Evolutionary conservation across 106 monocot genomes (phyloP), one percentile per base, ranked within the genome.

Genomic region (Allium fistulosum): DNA sequence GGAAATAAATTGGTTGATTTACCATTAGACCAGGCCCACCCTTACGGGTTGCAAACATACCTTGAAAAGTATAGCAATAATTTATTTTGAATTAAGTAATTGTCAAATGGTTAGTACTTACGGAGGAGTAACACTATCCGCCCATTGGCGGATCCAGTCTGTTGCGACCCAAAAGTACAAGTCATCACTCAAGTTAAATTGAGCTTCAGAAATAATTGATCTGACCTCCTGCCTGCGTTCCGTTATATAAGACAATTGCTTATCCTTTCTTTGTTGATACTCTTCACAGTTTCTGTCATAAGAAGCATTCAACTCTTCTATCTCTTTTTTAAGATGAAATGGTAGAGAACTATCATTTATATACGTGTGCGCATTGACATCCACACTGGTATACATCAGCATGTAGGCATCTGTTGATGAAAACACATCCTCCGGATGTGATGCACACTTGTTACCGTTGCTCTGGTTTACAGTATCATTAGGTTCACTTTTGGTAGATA

Each of bases 321-420:
- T 81, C 63, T 90, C 92, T 61, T 82, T 79, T 63, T 28, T 66
- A 22, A 92, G 76, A 83, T 88, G 82, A 58, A 59, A 9, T 7
- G 97, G 97, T 61, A 92, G 85, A 78, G 64, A 69, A 49, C 49
- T 53, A 15, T 61, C 72, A 18, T 57, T 70, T 57, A 48, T 26
- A 51, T 81, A 64, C 11, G 37, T 17, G 58, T 59, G 61, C 46
- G 49, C 55, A 37, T 55, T 79, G 15, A 53, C 46, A 61, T 55
- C 58, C 56, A 62, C 79, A 77, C 71, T 70, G 69, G 55, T 81
- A 74, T 90, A 99, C 89, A 99, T 99, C 62, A 99, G 78, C 97
- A 99, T 99, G 66, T 99, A 99, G 48, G 89, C 88, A 99, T 99
- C 97, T 71, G 84, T 90, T 51, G 97, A 87, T 47, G 84, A 92